Base-by-base conservation (phyloP, 2,329 filamentous ascomycete genomes). In the Paraconiothyrium sp. region DNA sequence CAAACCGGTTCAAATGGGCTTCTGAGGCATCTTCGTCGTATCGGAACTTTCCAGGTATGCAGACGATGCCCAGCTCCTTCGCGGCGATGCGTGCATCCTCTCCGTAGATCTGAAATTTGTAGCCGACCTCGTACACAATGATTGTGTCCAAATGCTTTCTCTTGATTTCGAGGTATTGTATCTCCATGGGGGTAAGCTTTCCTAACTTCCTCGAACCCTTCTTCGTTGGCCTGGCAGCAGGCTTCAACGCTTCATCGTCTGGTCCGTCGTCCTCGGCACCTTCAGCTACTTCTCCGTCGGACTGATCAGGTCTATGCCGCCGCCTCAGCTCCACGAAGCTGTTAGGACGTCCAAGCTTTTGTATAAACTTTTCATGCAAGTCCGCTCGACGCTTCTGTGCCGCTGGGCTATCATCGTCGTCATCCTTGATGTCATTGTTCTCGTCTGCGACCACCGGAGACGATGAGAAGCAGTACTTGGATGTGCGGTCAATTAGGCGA, bases 41-140 rank as follows among this genome's bases (percentile, higher is more conserved):
- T 73, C 94, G 87, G 78, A 94, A 89, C 75, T 97, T 98, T 39
- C 95, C 95, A 0, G 95, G 94, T 70, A 99, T 97, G 77, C 95
- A 99, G 43, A 99, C 91, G 68, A 99, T 97, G 62, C 93, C 92
- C 52, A 99, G 84, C 76, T 94, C 93, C 77, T 94, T 97, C 13
- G 94, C 92, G 4, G 94, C 95, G 57, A 89, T 87, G 57, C 93
- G 88, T 9, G 95, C 95, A 81, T 99, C 95, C 72, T 98, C 94
- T 11, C 95, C 95, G 74, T 97, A 97, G 82, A 99, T 97, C 37
- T 92, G 90, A 80, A 97, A 99, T 77, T 99, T 99, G 82, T 99
- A 99, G 54, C 95, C 95, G 9, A 98, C 95, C 77, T 99, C 94
- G 56, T 98, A 89, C 13, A 98, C 91, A 57, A 99, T 84, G 22